A percentile compares a stretch with the other conserved stretches of the same genome.
phyloP scores from a whole-genome alignment of 441 rosid genomes.

The Populus trichocarpa region DNA sequence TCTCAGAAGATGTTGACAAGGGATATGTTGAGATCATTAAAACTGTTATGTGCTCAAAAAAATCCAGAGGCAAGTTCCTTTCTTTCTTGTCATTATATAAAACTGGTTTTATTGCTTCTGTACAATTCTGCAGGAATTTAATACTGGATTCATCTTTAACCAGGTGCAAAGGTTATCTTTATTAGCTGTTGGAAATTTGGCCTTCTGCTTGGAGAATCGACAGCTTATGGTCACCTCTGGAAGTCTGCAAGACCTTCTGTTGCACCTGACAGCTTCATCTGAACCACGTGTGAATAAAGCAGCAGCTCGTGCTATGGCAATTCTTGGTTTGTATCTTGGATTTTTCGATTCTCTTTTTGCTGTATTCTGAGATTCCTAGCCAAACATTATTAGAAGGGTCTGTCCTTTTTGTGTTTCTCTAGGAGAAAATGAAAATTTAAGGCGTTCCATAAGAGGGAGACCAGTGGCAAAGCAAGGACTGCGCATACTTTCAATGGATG shows the following conservation, averaged over 20 bases:
- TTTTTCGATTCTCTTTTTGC: not conserved
- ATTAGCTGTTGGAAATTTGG: conserved; percentile 92
- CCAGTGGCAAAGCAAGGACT: conserved; percentile 85
- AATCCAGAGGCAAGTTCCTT: conserved; percentile 64
- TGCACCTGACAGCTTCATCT: conserved; percentile 73
- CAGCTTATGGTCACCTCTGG: conserved; percentile 83
- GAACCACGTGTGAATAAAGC: conserved; percentile 85
- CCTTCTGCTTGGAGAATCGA: conserved; percentile 91
- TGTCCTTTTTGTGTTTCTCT: conserved; percentile 26
- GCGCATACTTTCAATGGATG: conserved; percentile 97
- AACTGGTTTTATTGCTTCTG: conserved; percentile 14
- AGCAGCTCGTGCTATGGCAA: conserved; percentile 96
- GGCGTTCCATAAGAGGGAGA: conserved; percentile 90
- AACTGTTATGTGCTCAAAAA: conserved; percentile 72
- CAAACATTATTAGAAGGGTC: conserved; percentile 1
- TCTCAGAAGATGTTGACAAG: conserved; percentile 87
- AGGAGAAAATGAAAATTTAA: conserved; percentile 94
- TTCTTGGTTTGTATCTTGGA: conserved; percentile 66
- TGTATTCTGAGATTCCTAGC: too few species aligned
- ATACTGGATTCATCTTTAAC: conserved; percentile 23
- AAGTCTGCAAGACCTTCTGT: conserved; percentile 85
- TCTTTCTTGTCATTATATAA: not conserved
- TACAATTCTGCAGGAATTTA: conserved; percentile 11
- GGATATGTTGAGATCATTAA: conserved; percentile 75
- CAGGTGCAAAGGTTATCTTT: conserved; percentile 92